These are phyloP conservation scores for Zymoseptoria ardabiliae DNA, from an alignment of 2,329 filamentous ascomycete genomes.

Conservation along the genomic window DNA sequence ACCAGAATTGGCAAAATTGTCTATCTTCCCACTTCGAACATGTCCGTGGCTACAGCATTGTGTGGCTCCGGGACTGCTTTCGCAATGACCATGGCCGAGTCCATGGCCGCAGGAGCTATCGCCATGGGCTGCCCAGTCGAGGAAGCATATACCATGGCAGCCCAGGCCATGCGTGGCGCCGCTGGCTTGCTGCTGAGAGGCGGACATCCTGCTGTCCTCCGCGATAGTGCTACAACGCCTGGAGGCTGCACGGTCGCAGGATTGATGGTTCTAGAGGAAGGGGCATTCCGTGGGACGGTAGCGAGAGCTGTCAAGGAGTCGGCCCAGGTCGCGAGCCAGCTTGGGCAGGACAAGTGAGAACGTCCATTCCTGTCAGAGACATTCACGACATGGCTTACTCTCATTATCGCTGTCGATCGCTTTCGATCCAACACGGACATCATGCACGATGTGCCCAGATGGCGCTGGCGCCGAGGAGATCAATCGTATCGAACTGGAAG, in stretches of 20 bases:
- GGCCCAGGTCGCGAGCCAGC: constrained; percentile 59
- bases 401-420: background rate
- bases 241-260: constrained; percentile 73
- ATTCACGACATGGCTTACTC: background rate
- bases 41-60: constrained; percentile 68
- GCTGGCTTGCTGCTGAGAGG: constrained; percentile 60
- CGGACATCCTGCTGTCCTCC: constrained; percentile 66
- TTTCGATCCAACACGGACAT: background rate
- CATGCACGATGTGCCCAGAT: background rate
- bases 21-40: constrained; percentile 57
- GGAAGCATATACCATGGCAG: constrained; percentile 69
- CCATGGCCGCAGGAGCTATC: constrained; percentile 67
- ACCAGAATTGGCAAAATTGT: constrained; percentile 64
- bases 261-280: constrained; percentile 66
- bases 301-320: constrained; percentile 64
- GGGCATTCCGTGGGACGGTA: constrained; percentile 58
- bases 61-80: constrained; percentile 71
- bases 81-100: constrained; percentile 67
- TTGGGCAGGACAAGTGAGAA: constrained; percentile 27
- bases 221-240: constrained; percentile 70
- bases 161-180: constrained; percentile 69
- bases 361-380: background rate
- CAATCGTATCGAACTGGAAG: background rate
- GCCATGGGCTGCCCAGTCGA: constrained; percentile 68
- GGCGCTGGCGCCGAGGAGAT: background rate